Base-by-base conservation (phyloP, 1,139 yeast genomes). In the Blastobotrys indianensis region DNA sequence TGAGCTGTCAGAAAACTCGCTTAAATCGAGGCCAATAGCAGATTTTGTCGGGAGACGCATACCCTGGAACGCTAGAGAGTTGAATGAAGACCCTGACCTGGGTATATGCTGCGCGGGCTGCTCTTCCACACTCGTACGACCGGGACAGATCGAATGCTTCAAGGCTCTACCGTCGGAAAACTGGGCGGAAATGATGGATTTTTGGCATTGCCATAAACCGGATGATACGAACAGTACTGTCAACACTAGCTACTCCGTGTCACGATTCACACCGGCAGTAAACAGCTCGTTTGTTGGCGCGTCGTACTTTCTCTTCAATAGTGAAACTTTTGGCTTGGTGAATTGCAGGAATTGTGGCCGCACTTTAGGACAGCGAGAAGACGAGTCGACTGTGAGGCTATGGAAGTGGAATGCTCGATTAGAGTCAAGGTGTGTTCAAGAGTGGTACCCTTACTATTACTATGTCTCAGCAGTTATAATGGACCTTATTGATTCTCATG, bases 201-300 rank as follows among this genome's bases (percentile, higher is more conserved):
- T 84, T 54, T 92, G 98, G 98, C 97, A 92, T 63, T 92, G 98
- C 61, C 97, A 92, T 62, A 88, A 88, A 60, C 97, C 98, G 0
- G 69, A 70, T 28, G 56, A 56, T 17, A 63, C 67, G 33, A 60
- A 66, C 17, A 55, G 54, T 25, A 57, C 58, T 29, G 54, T 51
- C 57, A 50, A 57, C 32, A 54, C 54, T 2, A 52, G 53, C 37
- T 59, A 58, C 41, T 55, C 64, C 6, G 52, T 54, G 37, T 51
- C 64, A 29, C 60, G 65, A 1, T 63, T 85, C 45, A 65, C 61
- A 12, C 87, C 94, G 0, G 59, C 62, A 2, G 51, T 59, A 0
- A 60, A 67, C 3, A 67, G 72, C 1, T 64, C 80, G 2, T 67
- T 80, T 2, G 72, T 81, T 3, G 92, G 92, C 0, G 67, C 74